A percentile compares a stretch with the other conserved stretches of the same genome.
These are phyloP conservation scores for Kwoniella shivajii DNA, from an alignment of 1,284 basidiomycete species.

Conservation along the genomic window DNA sequence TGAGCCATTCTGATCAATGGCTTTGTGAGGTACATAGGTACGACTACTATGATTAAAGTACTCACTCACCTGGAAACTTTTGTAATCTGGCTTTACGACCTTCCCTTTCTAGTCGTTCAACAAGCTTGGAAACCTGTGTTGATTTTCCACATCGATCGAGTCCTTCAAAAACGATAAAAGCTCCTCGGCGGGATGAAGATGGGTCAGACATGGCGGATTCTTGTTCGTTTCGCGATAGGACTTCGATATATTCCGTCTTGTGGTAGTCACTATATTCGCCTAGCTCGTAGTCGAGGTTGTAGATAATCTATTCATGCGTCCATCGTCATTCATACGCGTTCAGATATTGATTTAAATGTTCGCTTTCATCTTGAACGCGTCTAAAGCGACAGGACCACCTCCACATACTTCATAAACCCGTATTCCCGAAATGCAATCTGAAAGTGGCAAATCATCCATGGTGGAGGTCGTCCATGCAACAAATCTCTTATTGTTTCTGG, in stretches of 20 bases:
- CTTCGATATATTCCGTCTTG: neutral
- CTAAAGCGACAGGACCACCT: constrained; percentile 6
- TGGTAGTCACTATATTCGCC: too few relatives aligned
- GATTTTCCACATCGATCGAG: constrained; percentile 92
- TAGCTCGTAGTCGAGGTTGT: too few relatives aligned
- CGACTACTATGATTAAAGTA: too few relatives aligned
- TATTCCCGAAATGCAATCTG: too few relatives aligned
- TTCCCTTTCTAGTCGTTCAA: constrained; percentile 56
- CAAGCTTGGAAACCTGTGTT: constrained; percentile 72
- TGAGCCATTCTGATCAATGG: too few relatives aligned
- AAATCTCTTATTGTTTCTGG: constrained; percentile 6
- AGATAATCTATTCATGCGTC: too few relatives aligned
- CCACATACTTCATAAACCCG: too few relatives aligned
- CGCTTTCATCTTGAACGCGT: too few relatives aligned
- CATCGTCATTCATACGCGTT: neutral
- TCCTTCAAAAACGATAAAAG: constrained; percentile 90
- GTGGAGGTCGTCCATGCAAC: neutral
- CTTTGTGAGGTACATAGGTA: neutral
- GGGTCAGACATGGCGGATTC: constrained; percentile 7
- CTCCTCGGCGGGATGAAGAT: constrained; percentile 55
- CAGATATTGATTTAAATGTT: too few relatives aligned
- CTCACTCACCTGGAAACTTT: constrained; percentile 86
- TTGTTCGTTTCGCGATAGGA: neutral
- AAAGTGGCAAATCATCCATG: too few relatives aligned
- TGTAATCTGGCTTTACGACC: constrained; percentile 55